phyloP scores from a whole-genome alignment of 257 asterid species.

The Solanum pinnatisectum region DNA sequence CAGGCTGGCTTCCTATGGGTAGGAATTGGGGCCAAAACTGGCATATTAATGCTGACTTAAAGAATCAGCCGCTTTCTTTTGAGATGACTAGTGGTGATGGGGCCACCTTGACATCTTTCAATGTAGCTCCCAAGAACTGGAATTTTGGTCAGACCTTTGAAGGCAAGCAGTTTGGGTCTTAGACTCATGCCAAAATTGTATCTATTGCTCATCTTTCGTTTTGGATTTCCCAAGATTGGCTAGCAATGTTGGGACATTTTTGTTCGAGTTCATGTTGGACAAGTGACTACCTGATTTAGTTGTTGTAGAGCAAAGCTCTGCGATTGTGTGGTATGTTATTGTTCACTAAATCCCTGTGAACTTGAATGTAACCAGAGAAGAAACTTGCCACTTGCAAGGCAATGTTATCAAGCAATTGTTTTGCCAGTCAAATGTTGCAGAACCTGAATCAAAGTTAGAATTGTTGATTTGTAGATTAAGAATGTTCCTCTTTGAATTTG shows the following conservation, averaged over 20 bases:
- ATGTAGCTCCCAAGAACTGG: slow-evolving; percentile 48
- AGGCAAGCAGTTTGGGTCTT: slow-evolving; percentile 51
- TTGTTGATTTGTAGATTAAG: not conserved
- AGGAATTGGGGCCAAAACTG: slow-evolving; percentile 70
- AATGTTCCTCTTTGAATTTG: not conserved
- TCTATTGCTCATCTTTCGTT: not conserved
- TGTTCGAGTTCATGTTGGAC: not conserved
- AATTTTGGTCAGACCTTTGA: slow-evolving; percentile 49
- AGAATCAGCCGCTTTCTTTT: slow-evolving; percentile 54
- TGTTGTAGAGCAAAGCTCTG: not conserved
- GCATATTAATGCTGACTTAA: slow-evolving; percentile 48
- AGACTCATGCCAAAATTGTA: not conserved
- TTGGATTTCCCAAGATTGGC: not conserved
- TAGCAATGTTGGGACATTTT: not conserved
- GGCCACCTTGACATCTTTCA: slow-evolving; percentile 36
- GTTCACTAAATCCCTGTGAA: not conserved
- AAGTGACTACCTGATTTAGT: not conserved
- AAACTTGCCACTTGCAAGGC: not conserved
- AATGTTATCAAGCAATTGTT: not conserved
- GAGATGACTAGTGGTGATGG: slow-evolving; percentile 44
- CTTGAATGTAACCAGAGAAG: not conserved
- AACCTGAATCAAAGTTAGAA: not conserved
- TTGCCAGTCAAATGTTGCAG: not conserved
- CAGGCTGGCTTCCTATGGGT: slow-evolving; percentile 49
- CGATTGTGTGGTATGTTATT: not conserved